Evolutionary conservation across 805 yeast species (phyloP), one percentile per base, ranked within the genome.

Genomic region (Metschnikowia lochheadii): DNA sequence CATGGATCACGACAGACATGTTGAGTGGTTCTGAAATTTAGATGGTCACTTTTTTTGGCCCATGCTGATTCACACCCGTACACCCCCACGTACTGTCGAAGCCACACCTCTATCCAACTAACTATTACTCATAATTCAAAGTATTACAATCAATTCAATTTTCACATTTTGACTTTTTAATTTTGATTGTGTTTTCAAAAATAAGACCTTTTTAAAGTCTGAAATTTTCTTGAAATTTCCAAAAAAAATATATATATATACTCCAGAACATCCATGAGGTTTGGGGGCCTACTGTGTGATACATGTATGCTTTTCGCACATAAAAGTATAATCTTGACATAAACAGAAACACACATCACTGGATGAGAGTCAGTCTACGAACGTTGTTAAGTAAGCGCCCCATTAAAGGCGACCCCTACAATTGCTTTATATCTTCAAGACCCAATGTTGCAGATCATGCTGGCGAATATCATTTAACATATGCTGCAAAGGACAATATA

Each of bases 401-500:
- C 23, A 37, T 35, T 6, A 17, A 15, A 3, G 48, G 38, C 2
- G 61, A 57, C 40, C 40, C 51, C 8, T 56, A 46, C 54, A 57
- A 57, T 46, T 50, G 59, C 18, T 34, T 56, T 4, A 49, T 53
- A 26, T 39, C 52, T 14, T 10, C 36, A 23, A 18, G 48, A 15
- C 37, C 23, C 13, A 37, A 18, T 17, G 8, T 8, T 13, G 10
- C 32, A 18, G 37, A 17, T 6, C 17, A 23, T 6, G 15, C 14
- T 15, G 7, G 31, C 3, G 14, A n/a, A 7, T 11, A 4, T 39
- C 31, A 23, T 23, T 5, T 35, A 23, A 44, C 56, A 11, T 57
- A 46, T 36, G 58, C 51, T 17, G 68, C 86, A 21, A 95, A 94
- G 61, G 98, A 92, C 67, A 90, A 89, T 63, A 84, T 91, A 45